Percentiles rank a stretch among this genome's conserved stretches.
Conservation (phyloP, 1,284 basidiomycete genomes). For the Chalciporus piperatoides region DNA sequence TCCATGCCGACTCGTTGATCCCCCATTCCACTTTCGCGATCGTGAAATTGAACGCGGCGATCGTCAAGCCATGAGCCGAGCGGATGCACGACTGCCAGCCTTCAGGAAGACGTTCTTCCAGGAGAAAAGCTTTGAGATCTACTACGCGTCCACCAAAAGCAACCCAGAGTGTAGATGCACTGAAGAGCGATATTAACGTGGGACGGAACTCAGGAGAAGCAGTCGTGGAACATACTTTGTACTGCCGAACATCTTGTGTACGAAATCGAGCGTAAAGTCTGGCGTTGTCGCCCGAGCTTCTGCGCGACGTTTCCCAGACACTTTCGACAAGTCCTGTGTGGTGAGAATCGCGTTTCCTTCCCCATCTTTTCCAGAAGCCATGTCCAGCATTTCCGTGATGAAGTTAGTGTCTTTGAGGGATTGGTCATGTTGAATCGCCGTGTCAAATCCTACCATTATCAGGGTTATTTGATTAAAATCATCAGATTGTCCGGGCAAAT, state of each 20-base stretch:
- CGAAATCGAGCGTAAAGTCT: conserved; percentile 44
- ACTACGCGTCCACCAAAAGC: conserved; percentile 58
- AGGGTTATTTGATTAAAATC: neutral
- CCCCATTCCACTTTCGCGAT: conserved; percentile 24
- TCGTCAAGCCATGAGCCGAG: conserved; percentile 54
- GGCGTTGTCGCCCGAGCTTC: conserved; percentile 51
- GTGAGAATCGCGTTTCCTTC: conserved; percentile 50
- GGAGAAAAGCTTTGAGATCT: conserved; percentile 53
- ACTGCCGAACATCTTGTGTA: conserved; percentile 59
- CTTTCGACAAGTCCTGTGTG: conserved; percentile 50
- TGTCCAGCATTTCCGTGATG: conserved; percentile 52
- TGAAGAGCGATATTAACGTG: conserved; percentile 1
- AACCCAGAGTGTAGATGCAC: conserved; percentile 54
- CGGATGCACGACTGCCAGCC: conserved; percentile 61
- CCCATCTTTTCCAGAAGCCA: conserved; percentile 53
- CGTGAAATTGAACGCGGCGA: conserved; percentile 53
- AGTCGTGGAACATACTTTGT: conserved; percentile 49
- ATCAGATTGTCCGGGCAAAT: neutral
- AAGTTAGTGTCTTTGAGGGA: conserved; percentile 44
- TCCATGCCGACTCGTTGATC: neutral
- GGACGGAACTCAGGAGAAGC: neutral
- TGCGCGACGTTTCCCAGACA: conserved; percentile 53
- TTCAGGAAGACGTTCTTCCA: conserved; percentile 63
- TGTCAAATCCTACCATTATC: conserved; percentile 51
- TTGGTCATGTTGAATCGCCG: conserved; percentile 49